Evolutionary conservation across 1,284 basidiomycete species (phyloP).

Genomic region (Marasmius sp.): DNA sequence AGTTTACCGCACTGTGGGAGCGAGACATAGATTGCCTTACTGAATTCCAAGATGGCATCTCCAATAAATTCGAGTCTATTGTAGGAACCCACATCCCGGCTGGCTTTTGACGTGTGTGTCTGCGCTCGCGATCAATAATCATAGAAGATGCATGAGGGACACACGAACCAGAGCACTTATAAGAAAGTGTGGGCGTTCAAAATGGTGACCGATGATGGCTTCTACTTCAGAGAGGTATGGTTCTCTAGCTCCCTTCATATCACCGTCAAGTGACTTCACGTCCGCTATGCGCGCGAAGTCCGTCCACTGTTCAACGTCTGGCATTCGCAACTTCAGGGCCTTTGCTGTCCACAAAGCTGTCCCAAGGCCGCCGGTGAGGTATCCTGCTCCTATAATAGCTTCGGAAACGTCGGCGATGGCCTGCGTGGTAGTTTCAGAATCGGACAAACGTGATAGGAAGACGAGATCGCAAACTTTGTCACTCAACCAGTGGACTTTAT

Average conservation of each 20-base stretch:
- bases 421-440: slow-evolving; percentile 33
- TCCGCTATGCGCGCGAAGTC: slow-evolving; percentile 60
- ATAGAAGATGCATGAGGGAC: background rate
- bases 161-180: slow-evolving; percentile 4
- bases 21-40: slow-evolving; percentile 41
- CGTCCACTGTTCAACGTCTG: slow-evolving; percentile 62
- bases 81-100: slow-evolving; percentile 55
- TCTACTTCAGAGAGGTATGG: slow-evolving; percentile 57
- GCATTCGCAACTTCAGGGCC: slow-evolving; percentile 60
- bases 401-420: slow-evolving; percentile 81
- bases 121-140: slow-evolving; percentile 25
- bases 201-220: slow-evolving; percentile 57
- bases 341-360: slow-evolving; percentile 62
- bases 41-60: slow-evolving; percentile 78
- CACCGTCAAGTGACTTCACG: slow-evolving; percentile 33
- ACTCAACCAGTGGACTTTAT: slow-evolving; percentile 59
- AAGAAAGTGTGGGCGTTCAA: slow-evolving; percentile 54
- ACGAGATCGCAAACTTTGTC: slow-evolving; percentile 60
- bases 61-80: slow-evolving; percentile 82
- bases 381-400: slow-evolving; percentile 79
- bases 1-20: background rate
- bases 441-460: background rate
- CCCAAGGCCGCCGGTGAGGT: slow-evolving; percentile 66
- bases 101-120: slow-evolving; percentile 66
- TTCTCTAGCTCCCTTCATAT: slow-evolving; percentile 41